A percentile compares a stretch with the other conserved stretches of the same genome.
phyloP scores from a whole-genome alignment of 345 rosid species.

The Nasturtium officinale region DNA sequence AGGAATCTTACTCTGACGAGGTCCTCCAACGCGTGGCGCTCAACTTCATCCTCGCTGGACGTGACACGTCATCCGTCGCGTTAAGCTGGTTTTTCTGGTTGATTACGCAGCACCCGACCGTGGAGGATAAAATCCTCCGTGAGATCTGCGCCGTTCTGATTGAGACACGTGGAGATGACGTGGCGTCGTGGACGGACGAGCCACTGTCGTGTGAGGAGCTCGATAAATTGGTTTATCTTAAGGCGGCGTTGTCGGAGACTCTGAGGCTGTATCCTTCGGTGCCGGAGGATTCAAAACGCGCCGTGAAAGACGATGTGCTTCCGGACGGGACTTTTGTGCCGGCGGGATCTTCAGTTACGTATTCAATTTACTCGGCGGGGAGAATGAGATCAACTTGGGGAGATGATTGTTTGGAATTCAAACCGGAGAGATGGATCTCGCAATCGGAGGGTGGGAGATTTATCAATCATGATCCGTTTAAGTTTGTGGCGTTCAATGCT shows the following conservation, averaged over 20 bases:
- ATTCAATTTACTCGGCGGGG: constrained; percentile 88
- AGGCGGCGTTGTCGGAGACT: constrained; percentile 89
- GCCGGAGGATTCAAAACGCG: constrained; percentile 90
- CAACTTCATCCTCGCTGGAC: constrained; percentile 93
- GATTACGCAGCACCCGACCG: constrained; percentile 56
- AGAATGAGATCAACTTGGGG: constrained; percentile 93
- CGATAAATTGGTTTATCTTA: constrained; percentile 71
- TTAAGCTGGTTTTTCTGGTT: constrained; percentile 94
- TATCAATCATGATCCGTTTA: constrained; percentile 66
- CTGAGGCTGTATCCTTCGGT: constrained; percentile 89
- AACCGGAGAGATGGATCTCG: constrained; percentile 91
- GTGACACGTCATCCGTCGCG: constrained; percentile 96
- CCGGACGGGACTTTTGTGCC: constrained; percentile 94
- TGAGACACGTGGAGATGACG: constrained; percentile 72
- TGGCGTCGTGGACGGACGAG: constrained; percentile 63
- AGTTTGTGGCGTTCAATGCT: constrained; percentile 89
- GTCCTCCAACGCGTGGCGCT: constrained; percentile 89
- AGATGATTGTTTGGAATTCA: constrained; percentile 78
- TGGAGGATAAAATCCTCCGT: constrained; percentile 70
- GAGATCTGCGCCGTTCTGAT: constrained; percentile 66
- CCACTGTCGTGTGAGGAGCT: constrained; percentile 75
- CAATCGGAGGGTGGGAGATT: constrained; percentile 60
- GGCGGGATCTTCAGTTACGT: constrained; percentile 88
- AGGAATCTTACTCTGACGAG: constrained; percentile 74
- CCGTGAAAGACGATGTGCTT: constrained; percentile 66